Evolutionary conservation across 306 rosid genomes (phyloP).

Genomic region (Cyclanthera cordifolia): DNA sequence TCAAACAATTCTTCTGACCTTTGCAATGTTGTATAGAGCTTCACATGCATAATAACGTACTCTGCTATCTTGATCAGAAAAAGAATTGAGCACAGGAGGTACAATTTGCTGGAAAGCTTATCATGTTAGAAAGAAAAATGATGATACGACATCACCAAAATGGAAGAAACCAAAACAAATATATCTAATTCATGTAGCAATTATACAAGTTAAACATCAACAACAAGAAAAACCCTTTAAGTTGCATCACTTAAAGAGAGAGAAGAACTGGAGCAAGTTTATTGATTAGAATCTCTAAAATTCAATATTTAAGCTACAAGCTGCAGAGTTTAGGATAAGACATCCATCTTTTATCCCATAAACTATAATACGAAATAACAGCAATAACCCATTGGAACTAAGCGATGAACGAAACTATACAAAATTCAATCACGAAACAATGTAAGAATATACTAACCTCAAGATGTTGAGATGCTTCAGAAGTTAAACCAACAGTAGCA

Average conservation of each 20-base stretch:
- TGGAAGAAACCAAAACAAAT: background rate
- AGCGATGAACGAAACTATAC: background rate
- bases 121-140: conserved; percentile 7
- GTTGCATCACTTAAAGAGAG: background rate
- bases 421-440: background rate
- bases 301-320: background rate
- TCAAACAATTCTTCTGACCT: conserved; percentile 45
- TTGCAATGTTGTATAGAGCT: conserved; percentile 91
- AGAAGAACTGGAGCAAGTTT: background rate
- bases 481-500: conserved; percentile 93
- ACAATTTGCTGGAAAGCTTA: conserved; percentile 66
- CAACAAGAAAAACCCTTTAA: background rate
- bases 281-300: background rate
- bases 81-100: conserved; percentile 78
- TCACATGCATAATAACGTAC: conserved; percentile 99
- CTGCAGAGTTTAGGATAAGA: background rate
- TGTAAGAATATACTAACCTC: conserved; percentile 39
- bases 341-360: background rate
- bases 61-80: conserved; percentile 94
- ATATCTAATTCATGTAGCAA: background rate
- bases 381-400: background rate
- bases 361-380: background rate
- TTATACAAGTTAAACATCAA: background rate
- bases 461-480: conserved; percentile 89
- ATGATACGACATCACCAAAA: background rate